These are phyloP conservation scores for Heteromeles arbutifolia DNA, from an alignment of 306 rosid species.

Conservation along the genomic window DNA sequence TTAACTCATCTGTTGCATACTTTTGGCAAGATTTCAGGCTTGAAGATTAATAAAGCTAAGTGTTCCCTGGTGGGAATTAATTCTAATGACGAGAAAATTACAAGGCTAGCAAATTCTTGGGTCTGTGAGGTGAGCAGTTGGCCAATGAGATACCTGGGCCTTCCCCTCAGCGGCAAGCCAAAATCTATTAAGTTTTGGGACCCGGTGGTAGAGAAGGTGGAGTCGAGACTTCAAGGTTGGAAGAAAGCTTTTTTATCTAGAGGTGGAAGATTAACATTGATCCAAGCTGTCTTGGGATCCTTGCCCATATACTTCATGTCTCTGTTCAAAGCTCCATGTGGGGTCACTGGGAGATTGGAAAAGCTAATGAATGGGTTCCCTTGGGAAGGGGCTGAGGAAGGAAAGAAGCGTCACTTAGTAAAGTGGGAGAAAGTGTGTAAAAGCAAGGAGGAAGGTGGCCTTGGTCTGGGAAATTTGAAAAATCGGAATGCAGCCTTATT, in stretches of 20 bases:
- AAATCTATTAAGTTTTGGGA: neutral
- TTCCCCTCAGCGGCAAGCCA: neutral
- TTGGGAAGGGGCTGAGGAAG: neutral
- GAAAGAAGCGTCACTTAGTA: neutral
- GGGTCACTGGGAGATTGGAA: neutral
- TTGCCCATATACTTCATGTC: neutral
- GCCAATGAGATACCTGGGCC: neutral
- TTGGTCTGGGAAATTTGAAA: no score
- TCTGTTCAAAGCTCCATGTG: neutral
- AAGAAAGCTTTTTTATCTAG: neutral
- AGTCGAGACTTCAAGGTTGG: neutral
- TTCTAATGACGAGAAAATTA: neutral
- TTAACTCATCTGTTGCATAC: neutral
- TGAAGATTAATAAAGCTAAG: neutral
- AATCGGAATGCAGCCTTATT: neutral
- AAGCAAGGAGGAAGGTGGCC: neutral
- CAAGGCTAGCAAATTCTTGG: neutral
- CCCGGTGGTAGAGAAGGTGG: neutral
- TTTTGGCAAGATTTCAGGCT: neutral
- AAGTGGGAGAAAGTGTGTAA: neutral
- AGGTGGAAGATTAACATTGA: neutral
- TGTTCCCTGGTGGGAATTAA: neutral
- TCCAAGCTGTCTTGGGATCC: neutral
- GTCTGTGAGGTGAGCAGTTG: neutral
- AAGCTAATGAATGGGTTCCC: neutral